Percentiles rank a stretch among this genome's conserved stretches.
Evolutionary conservation across 192 early-diverging fungal species (phyloP).

Genomic region (Glomus cerebriforme): DNA sequence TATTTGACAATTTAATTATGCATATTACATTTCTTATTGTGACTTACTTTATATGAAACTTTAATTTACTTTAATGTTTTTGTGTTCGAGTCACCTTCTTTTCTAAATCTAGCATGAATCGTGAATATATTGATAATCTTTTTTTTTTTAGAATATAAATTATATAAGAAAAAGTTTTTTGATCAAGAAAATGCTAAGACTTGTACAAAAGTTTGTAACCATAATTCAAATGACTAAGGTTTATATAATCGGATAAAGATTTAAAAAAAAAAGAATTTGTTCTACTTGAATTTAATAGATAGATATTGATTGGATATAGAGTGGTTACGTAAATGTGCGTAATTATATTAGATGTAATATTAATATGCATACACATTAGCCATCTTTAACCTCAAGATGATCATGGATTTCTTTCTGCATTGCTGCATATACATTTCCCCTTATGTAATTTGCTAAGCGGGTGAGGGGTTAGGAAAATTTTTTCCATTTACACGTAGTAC

Average conservation of each 20-base stretch:
- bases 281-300: no score
- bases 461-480: neutral
- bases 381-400: neutral
- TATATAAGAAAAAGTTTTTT: neutral
- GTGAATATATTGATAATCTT: neutral
- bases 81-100: neutral
- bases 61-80: neutral
- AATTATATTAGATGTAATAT: neutral
- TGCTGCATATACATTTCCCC: no score
- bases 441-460: neutral
- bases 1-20: neutral
- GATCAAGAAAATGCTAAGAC: neutral
- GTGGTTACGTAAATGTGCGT: neutral
- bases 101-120: neutral
- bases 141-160: neutral
- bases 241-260: no score
- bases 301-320: no score
- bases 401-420: neutral
- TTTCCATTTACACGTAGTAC: neutral
- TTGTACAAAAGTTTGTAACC: no score
- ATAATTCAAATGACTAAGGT: no score
- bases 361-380: no score
- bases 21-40: neutral
- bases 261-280: no score
- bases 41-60: neutral